Base-by-base conservation (phyloP, 805 yeast genomes). In the Pichia kluyveri region DNA sequence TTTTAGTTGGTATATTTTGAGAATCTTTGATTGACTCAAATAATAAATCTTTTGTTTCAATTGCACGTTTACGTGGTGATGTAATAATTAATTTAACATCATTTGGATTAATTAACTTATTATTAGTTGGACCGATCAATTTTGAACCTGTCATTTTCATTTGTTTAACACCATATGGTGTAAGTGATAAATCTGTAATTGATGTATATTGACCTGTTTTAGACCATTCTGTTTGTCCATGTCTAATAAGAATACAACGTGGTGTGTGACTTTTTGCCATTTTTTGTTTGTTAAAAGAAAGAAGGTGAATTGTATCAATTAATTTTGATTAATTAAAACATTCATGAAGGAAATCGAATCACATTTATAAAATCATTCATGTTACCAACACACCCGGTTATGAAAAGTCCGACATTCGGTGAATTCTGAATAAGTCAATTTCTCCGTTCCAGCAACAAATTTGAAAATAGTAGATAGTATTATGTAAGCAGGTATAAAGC, bases 171-270 rank as follows among this genome's bases (percentile, higher is more conserved):
- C 97, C 98, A 56, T 78, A 82, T 3, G 70, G 73, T 1, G 96
- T 87, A 60, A 91, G 74, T 10, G 80, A 80, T 17, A 91, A 61
- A 57, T 91, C 97, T 1, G 98, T 91, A 40, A 71, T 55, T 3
- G 96, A 87, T 5, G 98, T 91, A 68, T 86, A 83, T 63, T 87
- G 96, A 27, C 98, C 98, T 2, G 89, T 76, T 59, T 85, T 82
- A 42, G 97, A 90, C 98, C 98, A 90, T 65, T 83, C 95, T 2
- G 98, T 90, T 69, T 90, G 96, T 30, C 91, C 91, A 56, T 85
- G 93, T 62, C 93, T 87, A 44, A 83, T 76, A 54, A 83, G 77
- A 27, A 83, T 73, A 44, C 83, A 76, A 63, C 90, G 75, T 31
- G 90, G 90, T 12, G 85, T 73, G 38, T 75, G 68, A 26, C 60